phyloP scores from a whole-genome alignment of 2,329 filamentous ascomycete genomes.

The Cryphonectria radicalis region DNA sequence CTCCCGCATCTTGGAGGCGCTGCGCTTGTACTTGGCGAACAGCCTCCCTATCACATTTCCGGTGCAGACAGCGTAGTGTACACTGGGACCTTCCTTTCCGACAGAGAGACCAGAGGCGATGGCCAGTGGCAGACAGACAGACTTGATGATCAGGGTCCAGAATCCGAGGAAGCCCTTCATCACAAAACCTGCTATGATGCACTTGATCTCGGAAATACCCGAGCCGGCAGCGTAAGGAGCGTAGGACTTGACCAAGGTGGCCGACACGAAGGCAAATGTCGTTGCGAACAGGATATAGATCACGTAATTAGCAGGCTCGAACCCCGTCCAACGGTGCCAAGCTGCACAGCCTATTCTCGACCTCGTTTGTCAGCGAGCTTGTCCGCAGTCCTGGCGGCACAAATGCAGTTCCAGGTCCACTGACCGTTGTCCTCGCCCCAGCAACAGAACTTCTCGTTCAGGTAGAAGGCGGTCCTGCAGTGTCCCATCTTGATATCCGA shows the following conservation, averaged over 20 bases:
- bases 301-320: conserved; percentile 80
- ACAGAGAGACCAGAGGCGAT: conserved; percentile 94
- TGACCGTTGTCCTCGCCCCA: conserved; percentile 89
- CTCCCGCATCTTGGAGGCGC: conserved; percentile 92
- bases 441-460: conserved; percentile 97
- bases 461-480: conserved; percentile 92
- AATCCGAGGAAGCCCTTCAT: conserved; percentile 98
- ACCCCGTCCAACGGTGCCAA: conserved; percentile 87
- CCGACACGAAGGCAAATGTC: conserved; percentile 80
- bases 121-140: conserved; percentile 83
- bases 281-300: conserved; percentile 87
- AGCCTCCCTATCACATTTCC: conserved; percentile 94
- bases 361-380: background rate
- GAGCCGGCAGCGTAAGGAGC: conserved; percentile 96
- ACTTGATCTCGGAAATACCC: conserved; percentile 98
- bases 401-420: conserved; percentile 24
- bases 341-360: conserved; percentile 72
- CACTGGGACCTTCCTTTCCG: conserved; percentile 95
- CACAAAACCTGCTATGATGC: conserved; percentile 96
- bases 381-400: background rate
- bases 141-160: conserved; percentile 93
- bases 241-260: conserved; percentile 84
- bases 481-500: conserved; percentile 95
- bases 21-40: conserved; percentile 89
- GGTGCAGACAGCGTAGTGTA: conserved; percentile 98